Evolutionary conservation across 768 basidiomycete species (phyloP), one percentile per base, ranked within the genome.

Genomic region (Agaricus sinodeliciosus): DNA sequence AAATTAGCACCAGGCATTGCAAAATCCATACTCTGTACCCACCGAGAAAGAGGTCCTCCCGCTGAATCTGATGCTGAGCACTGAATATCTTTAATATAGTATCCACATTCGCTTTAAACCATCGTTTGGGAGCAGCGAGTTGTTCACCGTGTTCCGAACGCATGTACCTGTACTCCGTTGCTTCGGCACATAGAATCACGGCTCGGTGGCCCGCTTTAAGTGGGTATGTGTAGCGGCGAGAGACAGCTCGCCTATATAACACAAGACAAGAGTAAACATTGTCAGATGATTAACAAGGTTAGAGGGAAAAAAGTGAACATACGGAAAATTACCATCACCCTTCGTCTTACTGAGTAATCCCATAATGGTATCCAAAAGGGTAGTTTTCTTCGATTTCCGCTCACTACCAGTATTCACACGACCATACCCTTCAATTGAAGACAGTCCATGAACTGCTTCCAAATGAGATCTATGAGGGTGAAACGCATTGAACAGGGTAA

Each of bases 401-500:
- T 51, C 52, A 19, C 53, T 55, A 8, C 34, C 28, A 31, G 40
- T 53, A 16, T 47, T 57, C 16, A 54, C 36, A 22, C 43, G 52
- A 2, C 58, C 58, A 22, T 57, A 59, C 6, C 58, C 58, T 19
- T 43, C 48, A n/a, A 59, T 57, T 13, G 53, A 57, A 16, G 58
- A 53, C 8, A 59, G 49, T 13, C 56, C 54, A 27, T 54, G 51
- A 13, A 51, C 47, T 8, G 46, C 47, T 6, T 55, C 49, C 11
- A 39, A 34, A 4, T 53, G 25, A 8, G 53, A 47, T 27, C 74
- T 74, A 36, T 67, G 64, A 4, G 81, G 84, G 48, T 76, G 69
- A 62, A 81, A 75, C 1, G 84, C 78, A 63, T 90, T 87, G 67
- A 90, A 82, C 6, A 91, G 70, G 7, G 81, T 83, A 53, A 87